Base-by-base conservation (phyloP, 1,284 basidiomycete species). In the Naganishia cerealis region DNA sequence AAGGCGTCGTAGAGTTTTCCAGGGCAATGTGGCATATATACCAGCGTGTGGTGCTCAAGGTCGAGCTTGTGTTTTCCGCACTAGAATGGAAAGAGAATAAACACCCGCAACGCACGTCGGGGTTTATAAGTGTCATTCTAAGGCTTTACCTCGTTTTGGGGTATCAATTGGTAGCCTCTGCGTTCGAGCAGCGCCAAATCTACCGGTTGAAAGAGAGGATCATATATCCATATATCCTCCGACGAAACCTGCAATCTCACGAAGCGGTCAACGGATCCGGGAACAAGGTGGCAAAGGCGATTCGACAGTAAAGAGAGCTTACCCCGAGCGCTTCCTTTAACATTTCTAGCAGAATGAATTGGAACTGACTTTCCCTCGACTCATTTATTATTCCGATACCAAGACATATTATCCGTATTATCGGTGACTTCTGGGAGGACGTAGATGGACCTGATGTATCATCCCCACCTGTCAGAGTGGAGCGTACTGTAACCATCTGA, bases 1-100 rank as follows among this genome's bases (percentile, higher is more conserved):
- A 68, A 68, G n/a, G 67, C 52, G n/a, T 68, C 67, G 48, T 68
- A 68, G 21, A 68, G 48, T 39, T 61, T 61, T 38, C 67, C 48
- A 8, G 67, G 67, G 18, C 67, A 68, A 52, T 68, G 67, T 15
- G 67, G 67, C 40, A 68, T 59, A 36, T 62, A 68, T 1, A 56
- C 54, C 33, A 68, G 36, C 1, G 67, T 68, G 3, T 21, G 40
- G 18, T 40, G 39, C 10, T 21, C n/a, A 7, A 52, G n/a, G 21
- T 55, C 53, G 3, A 68, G 46, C n/a, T 46, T 43, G 42, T 62
- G 58, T 36, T 55, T 54, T 8, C 67, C 67, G 42, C 53, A 46
- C 67, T 68, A 36, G 0, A 8, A 33, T 16, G 12, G 13, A 21
- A 26, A 53, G 21, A 16, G 10, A 54, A 26, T 21, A 26, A 18